Percentiles rank a stretch among this genome's conserved stretches.
Evolutionary conservation across 306 rosid species (phyloP).

Genomic region (Canavalia gladiata): DNA sequence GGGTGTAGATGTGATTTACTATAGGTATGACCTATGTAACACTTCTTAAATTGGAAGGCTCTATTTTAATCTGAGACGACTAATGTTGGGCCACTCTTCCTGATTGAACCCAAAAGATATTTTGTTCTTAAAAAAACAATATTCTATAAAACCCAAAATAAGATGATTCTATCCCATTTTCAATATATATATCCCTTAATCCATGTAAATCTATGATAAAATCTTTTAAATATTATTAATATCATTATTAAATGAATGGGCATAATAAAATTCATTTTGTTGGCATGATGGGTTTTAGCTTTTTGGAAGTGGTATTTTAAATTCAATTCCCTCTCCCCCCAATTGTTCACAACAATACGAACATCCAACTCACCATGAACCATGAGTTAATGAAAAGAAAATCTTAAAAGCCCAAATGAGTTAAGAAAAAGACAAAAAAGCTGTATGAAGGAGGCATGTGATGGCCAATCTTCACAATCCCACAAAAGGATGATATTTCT

Average conservation of each 20-base stretch:
- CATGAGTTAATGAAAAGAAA: slow-evolving; percentile 4
- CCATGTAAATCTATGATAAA: not conserved
- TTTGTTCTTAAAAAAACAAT: too few relatives aligned
- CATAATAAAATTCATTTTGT: not conserved
- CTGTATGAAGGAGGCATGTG: slow-evolving; percentile 34
- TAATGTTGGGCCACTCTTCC: not conserved
- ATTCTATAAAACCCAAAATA: too few relatives aligned
- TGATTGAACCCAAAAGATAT: not conserved
- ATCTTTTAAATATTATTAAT: not conserved
- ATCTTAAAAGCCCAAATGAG: slow-evolving; percentile 12
- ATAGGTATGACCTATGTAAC: not conserved
- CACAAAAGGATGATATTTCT: slow-evolving; percentile 48
- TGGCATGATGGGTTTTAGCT: not conserved
- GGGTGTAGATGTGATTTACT: not conserved
- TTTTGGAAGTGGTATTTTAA: not conserved
- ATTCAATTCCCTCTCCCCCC: not conserved
- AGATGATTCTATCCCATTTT: not conserved
- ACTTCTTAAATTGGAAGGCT: not conserved
- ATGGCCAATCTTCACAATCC: slow-evolving; percentile 27
- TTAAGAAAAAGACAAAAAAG: slow-evolving; percentile 46
- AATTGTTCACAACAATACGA: not conserved
- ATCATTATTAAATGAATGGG: not conserved
- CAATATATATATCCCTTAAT: not conserved
- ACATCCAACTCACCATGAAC: not conserved
- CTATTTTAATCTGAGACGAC: not conserved